phyloP scores from a whole-genome alignment of 148 eudicot species.

The Rhododendron williamsianum region DNA sequence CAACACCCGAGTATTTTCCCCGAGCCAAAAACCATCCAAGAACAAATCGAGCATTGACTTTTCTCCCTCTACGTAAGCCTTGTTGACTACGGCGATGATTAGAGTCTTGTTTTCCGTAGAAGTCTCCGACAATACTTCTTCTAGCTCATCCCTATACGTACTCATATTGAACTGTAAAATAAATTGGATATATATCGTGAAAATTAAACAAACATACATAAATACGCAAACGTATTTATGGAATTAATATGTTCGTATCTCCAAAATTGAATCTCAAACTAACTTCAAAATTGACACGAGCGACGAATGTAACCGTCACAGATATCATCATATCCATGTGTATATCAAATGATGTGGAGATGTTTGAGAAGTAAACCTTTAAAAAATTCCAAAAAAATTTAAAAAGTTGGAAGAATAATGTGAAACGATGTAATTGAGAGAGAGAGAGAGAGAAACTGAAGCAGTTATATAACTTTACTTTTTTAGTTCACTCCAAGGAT shows the following conservation, averaged over 20 bases:
- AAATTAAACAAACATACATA: neutral
- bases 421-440: neutral
- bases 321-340: neutral
- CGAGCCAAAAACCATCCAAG: neutral
- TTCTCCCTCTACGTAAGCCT: constrained; percentile 1
- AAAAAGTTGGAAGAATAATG: neutral
- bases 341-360: neutral
- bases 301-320: neutral
- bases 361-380: neutral
- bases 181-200: neutral
- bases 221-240: too few relatives aligned
- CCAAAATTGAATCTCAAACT: neutral
- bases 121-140: neutral
- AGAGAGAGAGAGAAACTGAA: neutral
- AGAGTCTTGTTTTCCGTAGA: neutral
- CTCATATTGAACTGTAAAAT: constrained; percentile 9
- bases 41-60: constrained; percentile 4
- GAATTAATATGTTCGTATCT: neutral
- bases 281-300: neutral
- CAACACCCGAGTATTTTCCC: neutral
- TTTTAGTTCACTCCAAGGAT: neutral
- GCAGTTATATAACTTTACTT: neutral
- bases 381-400: neutral
- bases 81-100: neutral
- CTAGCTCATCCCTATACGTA: neutral